Percentiles rank a stretch among this genome's conserved stretches.
These are phyloP conservation scores for Arthroderma sp. DNA, from an alignment of 2,329 filamentous ascomycete genomes.

Conservation along the genomic window DNA sequence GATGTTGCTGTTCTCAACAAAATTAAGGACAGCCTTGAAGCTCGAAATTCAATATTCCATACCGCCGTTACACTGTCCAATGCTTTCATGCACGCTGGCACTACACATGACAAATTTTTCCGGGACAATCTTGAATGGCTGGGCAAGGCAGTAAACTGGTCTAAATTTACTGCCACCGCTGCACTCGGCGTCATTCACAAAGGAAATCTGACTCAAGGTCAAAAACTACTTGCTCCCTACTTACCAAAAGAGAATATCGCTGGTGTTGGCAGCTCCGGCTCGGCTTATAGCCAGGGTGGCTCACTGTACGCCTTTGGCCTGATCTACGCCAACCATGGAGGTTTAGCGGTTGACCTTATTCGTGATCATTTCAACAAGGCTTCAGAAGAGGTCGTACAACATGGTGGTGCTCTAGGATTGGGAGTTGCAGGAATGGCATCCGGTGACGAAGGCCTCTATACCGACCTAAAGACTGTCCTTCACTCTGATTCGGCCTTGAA, in stretches of 20 bases:
- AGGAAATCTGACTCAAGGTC: constrained; percentile 83
- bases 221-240: constrained; percentile 88
- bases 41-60: constrained; percentile 96
- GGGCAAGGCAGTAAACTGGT: constrained; percentile 98
- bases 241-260: constrained; percentile 55
- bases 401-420: constrained; percentile 85
- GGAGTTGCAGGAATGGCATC: constrained; percentile 98
- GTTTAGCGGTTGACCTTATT: constrained; percentile 52
- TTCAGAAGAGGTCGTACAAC: constrained; percentile 72
- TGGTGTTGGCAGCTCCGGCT: constrained; percentile 61
- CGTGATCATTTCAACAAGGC: constrained; percentile 37
- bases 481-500: constrained; percentile 93
- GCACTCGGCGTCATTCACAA: constrained; percentile 93
- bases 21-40: constrained; percentile 87
- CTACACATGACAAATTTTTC: constrained; percentile 97
- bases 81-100: constrained; percentile 98
- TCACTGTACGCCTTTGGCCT: constrained; percentile 90
- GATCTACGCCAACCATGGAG: constrained; percentile 95
- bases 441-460: constrained; percentile 78
- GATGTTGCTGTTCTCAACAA: constrained; percentile 91
- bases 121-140: constrained; percentile 95
- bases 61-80: constrained; percentile 95
- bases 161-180: constrained; percentile 94
- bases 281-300: constrained; percentile 89
- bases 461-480: constrained; percentile 75